phyloP scores from a whole-genome alignment of 106 monocot genomes.

The Dendrobium officinale region DNA sequence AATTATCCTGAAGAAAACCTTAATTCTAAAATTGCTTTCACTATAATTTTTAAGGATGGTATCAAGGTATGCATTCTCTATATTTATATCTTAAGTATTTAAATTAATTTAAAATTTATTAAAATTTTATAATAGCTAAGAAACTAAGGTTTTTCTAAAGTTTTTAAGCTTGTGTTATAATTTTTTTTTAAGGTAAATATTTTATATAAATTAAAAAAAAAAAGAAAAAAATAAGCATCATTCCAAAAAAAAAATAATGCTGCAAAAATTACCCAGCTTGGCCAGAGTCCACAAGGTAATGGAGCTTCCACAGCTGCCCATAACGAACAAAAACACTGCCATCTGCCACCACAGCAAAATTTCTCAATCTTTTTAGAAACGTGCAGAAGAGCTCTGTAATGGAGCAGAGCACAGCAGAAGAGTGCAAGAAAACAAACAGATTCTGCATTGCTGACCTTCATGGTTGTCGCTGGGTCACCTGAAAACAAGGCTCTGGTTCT shows the following conservation, averaged over 20 bases:
- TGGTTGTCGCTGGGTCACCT: slow-evolving; percentile 80
- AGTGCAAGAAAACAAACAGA: neutral
- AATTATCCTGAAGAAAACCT: too few relatives aligned
- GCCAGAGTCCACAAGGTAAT: slow-evolving; percentile 70
- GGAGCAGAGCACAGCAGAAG: neutral
- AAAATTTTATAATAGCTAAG: too few relatives aligned
- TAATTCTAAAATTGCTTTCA: too few relatives aligned
- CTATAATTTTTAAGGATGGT: too few relatives aligned
- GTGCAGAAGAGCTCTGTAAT: neutral
- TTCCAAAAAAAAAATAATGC: neutral
- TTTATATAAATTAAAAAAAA: too few relatives aligned
- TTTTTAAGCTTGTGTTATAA: too few relatives aligned
- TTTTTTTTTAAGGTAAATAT: too few relatives aligned
- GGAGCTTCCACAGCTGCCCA: slow-evolving; percentile 77
- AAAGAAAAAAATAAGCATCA: too few relatives aligned
- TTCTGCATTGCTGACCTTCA: slow-evolving; percentile 56
- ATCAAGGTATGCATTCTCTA: too few relatives aligned
- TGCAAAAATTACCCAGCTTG: slow-evolving; percentile 43
- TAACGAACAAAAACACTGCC: slow-evolving; percentile 68
- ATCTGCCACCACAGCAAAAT: slow-evolving; percentile 36
- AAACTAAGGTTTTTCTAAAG: neutral
- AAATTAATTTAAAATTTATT: too few relatives aligned
- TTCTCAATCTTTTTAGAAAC: neutral
- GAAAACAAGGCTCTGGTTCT: slow-evolving; percentile 77
- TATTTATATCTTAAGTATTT: too few relatives aligned